These are phyloP conservation scores for Cercophora newfieldiana DNA, from an alignment of 495 filamentous ascomycete genomes.

Conservation along the genomic window DNA sequence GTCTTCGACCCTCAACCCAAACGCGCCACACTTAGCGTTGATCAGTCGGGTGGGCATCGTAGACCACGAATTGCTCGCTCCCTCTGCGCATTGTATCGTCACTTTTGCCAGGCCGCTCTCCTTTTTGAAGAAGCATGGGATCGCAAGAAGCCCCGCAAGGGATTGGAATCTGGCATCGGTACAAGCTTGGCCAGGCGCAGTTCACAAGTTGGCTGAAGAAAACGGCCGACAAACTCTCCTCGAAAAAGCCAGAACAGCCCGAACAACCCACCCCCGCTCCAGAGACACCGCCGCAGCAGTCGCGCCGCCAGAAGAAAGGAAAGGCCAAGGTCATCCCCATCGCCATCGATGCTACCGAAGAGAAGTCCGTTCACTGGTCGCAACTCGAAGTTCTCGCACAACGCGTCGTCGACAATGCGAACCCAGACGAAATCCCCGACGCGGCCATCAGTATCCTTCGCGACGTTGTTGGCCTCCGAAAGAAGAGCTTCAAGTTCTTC, in stretches of 20 bases:
- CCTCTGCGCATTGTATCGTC: not conserved
- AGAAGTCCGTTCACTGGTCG: constrained; percentile 23
- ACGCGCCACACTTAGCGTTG: too few relatives aligned
- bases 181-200: constrained; percentile 33
- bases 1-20: too few relatives aligned
- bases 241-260: not conserved
- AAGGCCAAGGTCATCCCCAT: constrained; percentile 16
- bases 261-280: not conserved
- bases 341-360: constrained; percentile 1
- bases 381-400: constrained; percentile 27
- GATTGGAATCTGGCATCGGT: constrained; percentile 24
- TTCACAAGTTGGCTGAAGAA: constrained; percentile 35
- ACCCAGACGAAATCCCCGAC: constrained; percentile 29
- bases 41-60: too few relatives aligned
- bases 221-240: not conserved
- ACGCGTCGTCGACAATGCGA: constrained; percentile 22
- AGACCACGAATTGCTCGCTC: not conserved
- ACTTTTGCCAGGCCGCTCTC: not conserved
- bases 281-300: not conserved
- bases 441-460: constrained; percentile 28
- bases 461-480: constrained; percentile 32
- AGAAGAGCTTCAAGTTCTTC: constrained; percentile 30
- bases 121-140: not conserved
- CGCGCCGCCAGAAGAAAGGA: constrained; percentile 14
- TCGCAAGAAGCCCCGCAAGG: not conserved